Conservation (phyloP, 2,329 filamentous ascomycete species). For the Scleromitrula shiraiana region DNA sequence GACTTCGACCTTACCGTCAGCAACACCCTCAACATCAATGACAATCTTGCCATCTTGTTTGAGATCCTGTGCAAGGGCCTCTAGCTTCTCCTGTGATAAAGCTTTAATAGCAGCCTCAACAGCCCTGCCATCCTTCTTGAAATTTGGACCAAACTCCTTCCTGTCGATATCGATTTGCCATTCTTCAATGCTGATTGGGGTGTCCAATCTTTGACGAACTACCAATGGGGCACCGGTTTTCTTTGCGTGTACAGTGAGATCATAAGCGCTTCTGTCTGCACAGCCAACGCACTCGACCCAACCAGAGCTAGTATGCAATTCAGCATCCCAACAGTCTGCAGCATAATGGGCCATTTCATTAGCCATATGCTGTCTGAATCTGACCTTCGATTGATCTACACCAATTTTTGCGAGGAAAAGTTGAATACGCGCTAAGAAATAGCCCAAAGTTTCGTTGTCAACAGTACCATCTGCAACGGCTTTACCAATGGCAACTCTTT, state of each 20-base stretch:
- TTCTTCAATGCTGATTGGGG: constrained; percentile 74
- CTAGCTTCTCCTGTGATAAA: constrained; percentile 66
- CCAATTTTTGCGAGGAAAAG: constrained; percentile 85
- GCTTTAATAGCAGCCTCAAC: constrained; percentile 71
- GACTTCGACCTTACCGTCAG: constrained; percentile 68
- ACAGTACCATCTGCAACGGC: constrained; percentile 77
- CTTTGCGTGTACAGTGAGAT: constrained; percentile 85
- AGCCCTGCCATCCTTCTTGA: constrained; percentile 88
- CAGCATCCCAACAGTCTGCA: constrained; percentile 95
- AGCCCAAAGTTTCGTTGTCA: constrained; percentile 96
- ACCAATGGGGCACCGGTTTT: constrained; percentile 82
- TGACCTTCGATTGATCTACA: constrained; percentile 77
- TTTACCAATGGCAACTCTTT: constrained; percentile 71
- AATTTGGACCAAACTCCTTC: constrained; percentile 91
- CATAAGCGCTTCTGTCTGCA: constrained; percentile 91
- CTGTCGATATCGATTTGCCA: constrained; percentile 84
- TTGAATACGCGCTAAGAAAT: constrained; percentile 92
- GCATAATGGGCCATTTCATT: constrained; percentile 93
- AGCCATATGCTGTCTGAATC: constrained; percentile 95
- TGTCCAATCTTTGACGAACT: constrained; percentile 72
- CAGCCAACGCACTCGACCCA: constrained; percentile 99
- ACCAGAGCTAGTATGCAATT: constrained; percentile 82
- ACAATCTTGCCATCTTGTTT: constrained; percentile 65
- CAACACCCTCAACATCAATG: constrained; percentile 61
- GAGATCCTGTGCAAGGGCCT: constrained; percentile 69